These are phyloP conservation scores for Rhodotorula sp. DNA, from an alignment of 1,284 basidiomycete genomes.

Conservation along the genomic window DNA sequence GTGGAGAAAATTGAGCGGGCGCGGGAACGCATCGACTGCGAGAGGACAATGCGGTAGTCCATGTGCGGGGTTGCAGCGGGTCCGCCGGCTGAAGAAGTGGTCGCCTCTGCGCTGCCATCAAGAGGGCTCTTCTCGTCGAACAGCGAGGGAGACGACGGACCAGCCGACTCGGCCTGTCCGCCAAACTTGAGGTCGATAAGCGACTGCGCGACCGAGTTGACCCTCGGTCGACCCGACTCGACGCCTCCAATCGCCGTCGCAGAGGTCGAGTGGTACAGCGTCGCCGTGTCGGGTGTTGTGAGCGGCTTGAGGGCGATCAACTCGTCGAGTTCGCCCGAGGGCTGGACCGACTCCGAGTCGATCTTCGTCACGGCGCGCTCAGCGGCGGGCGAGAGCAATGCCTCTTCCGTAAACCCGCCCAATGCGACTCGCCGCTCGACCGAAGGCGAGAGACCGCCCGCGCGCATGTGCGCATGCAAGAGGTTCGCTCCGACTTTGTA, in stretches of 20 bases:
- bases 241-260: background rate
- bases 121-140: constrained; percentile 12
- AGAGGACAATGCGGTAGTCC: constrained; percentile 43
- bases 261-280: constrained; percentile 34
- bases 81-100: background rate
- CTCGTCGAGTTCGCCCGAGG: constrained; percentile 18
- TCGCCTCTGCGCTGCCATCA: background rate
- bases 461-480: constrained; percentile 11
- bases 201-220: constrained; percentile 32
- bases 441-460: constrained; percentile 21
- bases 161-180: constrained; percentile 16
- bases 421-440: constrained; percentile 34
- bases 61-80: constrained; percentile 37
- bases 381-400: constrained; percentile 24
- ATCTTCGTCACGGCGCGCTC: constrained; percentile 24
- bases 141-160: background rate
- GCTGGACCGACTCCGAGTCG: constrained; percentile 15
- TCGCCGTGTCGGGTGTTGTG: constrained; percentile 34
- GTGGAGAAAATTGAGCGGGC: constrained; percentile 35
- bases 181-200: constrained; percentile 41
- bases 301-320: constrained; percentile 26
- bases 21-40: constrained; percentile 37
- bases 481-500: constrained; percentile 35
- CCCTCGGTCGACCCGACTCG: background rate
- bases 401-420: constrained; percentile 27